phyloP scores from a whole-genome alignment of 257 asterid species.

The Ocimum tenuiflorum region DNA sequence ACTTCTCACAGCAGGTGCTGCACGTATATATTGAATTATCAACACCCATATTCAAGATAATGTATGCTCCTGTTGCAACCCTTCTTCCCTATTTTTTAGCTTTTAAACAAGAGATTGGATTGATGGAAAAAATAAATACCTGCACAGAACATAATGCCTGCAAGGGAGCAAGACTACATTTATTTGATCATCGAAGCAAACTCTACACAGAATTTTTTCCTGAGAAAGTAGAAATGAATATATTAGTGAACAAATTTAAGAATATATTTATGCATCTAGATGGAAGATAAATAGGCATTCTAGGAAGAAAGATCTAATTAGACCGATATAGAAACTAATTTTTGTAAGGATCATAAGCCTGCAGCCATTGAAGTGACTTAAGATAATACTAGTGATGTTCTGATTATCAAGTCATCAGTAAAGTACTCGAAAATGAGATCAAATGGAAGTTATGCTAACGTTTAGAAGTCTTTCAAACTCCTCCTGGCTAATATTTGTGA shows the following conservation, averaged over 20 bases:
- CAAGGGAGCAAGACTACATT: constrained; percentile 83
- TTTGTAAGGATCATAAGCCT: too few relatives aligned
- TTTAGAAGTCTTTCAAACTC: constrained; percentile 81
- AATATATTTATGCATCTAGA: too few relatives aligned
- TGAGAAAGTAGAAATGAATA: constrained; percentile 23
- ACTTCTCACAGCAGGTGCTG: constrained; percentile 76
- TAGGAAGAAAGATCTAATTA: too few relatives aligned
- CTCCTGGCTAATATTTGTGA: constrained; percentile 73
- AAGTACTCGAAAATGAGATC: not conserved
- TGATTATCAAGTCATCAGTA: too few relatives aligned
- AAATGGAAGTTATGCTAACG: constrained; percentile 30
- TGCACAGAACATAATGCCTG: constrained; percentile 87
- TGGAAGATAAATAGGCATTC: not conserved
- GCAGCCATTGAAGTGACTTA: too few relatives aligned
- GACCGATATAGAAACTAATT: too few relatives aligned
- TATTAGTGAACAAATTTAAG: constrained; percentile 11
- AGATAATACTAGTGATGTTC: too few relatives aligned
- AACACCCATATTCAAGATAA: not conserved
- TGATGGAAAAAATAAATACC: constrained; percentile 32
- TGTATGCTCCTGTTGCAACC: not conserved
- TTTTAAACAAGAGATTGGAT: not conserved
- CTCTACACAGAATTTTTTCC: constrained; percentile 86
- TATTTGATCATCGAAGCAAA: constrained; percentile 86
- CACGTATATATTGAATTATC: not conserved
- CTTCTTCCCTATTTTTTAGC: not conserved